Evolutionary conservation across 2,329 filamentous ascomycete species (phyloP).

Genomic region (Trichoderma koningii): DNA sequence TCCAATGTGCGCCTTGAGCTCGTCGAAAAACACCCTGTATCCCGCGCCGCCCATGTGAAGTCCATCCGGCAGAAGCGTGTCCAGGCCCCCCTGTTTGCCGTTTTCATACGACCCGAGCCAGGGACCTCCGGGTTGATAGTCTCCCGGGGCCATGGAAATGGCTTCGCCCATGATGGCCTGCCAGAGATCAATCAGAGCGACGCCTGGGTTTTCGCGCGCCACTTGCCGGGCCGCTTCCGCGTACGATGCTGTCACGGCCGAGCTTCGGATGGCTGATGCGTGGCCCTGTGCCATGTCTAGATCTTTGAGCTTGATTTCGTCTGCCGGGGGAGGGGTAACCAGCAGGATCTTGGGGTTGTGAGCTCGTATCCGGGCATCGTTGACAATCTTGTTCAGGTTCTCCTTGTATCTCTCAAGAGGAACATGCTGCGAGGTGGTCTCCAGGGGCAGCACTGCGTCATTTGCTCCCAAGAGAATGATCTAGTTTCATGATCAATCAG

Average conservation of each 20-base stretch:
- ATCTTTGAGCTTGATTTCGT: constrained; percentile 67
- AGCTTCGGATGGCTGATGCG: constrained; percentile 46
- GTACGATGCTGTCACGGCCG: constrained; percentile 56
- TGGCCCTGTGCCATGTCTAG: constrained; percentile 53
- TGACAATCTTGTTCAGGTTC: constrained; percentile 72
- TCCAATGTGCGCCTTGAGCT: constrained; percentile 52
- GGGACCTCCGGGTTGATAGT: constrained; percentile 53
- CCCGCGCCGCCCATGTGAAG: constrained; percentile 58
- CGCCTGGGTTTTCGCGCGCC: constrained; percentile 66
- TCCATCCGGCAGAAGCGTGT: constrained; percentile 57
- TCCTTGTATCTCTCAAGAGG: constrained; percentile 72
- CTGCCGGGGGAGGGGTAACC: constrained; percentile 78
- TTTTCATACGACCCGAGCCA: constrained; percentile 54
- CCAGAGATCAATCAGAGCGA: constrained; percentile 79
- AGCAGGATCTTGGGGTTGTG: constrained; percentile 76
- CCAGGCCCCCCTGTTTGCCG: constrained; percentile 54
- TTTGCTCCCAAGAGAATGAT: constrained; percentile 87
- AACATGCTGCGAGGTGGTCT: constrained; percentile 71
- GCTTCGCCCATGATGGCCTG: constrained; percentile 72
- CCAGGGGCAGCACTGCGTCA: constrained; percentile 71
- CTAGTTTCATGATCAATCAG: constrained; percentile 44
- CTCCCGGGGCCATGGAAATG: constrained; percentile 58
- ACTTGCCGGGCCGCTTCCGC: constrained; percentile 63
- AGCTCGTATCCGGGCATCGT: constrained; percentile 66
- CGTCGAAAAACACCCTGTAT: constrained; percentile 55